phyloP scores from a whole-genome alignment of 371 early-diverging fungal genomes.

The Capillidium rhysosporum region DNA sequence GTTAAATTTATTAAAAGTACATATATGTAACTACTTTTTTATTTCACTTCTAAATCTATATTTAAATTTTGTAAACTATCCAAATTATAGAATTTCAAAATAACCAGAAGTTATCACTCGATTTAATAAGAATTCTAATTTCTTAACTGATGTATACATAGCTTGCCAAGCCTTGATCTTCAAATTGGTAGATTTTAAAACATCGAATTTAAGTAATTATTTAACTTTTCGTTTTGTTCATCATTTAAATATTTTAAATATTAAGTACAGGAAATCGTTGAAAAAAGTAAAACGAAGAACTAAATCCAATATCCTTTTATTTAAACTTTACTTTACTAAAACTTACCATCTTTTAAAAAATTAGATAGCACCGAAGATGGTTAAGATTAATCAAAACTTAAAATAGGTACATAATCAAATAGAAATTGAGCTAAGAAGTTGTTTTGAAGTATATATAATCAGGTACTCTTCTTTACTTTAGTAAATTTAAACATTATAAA shows the following conservation, averaged over 20 bases:
- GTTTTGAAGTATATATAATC: neutral
- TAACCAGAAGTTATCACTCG: no score
- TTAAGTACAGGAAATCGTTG: neutral
- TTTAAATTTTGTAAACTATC: no score
- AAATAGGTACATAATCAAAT: neutral
- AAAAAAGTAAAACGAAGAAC: neutral
- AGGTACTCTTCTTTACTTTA: neutral
- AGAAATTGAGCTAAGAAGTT: neutral
- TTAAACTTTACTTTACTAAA: neutral
- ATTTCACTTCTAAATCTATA: no score
- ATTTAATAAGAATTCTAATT: no score
- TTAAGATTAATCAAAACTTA: neutral
- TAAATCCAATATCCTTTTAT: neutral
- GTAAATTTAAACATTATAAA: neutral
- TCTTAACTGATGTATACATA: no score
- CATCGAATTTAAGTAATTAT: no score
- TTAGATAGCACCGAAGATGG: neutral
- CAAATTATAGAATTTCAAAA: no score
- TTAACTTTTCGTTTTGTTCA: no score
- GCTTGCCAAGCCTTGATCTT: no score
- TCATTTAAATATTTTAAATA: neutral
- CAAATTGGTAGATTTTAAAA: no score
- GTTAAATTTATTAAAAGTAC: no score
- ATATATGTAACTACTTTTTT: no score
- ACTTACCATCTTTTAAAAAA: neutral